Evolutionary conservation across 108 stramenopile genomes (phyloP).

Genomic region (Craspedostauros australis): DNA sequence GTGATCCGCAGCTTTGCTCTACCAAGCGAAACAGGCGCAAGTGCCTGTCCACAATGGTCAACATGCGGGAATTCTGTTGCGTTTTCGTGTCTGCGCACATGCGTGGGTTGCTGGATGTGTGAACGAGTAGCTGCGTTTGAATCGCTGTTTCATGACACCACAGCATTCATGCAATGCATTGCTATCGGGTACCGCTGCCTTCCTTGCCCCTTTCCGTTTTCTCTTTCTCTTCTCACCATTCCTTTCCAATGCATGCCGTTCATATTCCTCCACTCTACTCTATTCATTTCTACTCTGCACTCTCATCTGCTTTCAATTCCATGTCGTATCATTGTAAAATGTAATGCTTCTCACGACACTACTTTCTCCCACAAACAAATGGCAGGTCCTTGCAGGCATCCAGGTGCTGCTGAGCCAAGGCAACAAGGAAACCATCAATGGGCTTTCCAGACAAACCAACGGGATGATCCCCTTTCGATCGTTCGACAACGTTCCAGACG

Average conservation of each 20-base stretch:
- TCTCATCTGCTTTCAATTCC: no score
- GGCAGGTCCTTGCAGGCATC: no score
- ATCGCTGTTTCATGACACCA: neutral
- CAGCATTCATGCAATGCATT: no score
- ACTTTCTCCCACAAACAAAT: neutral
- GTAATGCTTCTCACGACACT: no score
- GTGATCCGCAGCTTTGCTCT: neutral
- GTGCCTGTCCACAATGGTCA: neutral
- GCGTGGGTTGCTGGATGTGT: neutral
- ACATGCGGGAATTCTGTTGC: neutral
- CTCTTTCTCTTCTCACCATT: no score
- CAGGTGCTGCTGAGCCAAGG: no score
- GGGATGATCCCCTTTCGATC: constrained; percentile 4
- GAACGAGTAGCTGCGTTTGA: neutral
- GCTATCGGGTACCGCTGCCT: no score
- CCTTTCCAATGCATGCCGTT: no score
- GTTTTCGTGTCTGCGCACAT: neutral
- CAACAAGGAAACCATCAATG: constrained; percentile 9
- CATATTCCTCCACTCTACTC: no score
- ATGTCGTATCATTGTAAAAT: no score
- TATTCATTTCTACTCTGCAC: no score
- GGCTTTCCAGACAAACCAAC: constrained; percentile 4
- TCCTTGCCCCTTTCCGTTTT: no score
- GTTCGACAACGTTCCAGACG: neutral
- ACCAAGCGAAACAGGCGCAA: neutral